Base-by-base conservation (phyloP, 352 stramenopile species). In the Pythium chondricola region DNA sequence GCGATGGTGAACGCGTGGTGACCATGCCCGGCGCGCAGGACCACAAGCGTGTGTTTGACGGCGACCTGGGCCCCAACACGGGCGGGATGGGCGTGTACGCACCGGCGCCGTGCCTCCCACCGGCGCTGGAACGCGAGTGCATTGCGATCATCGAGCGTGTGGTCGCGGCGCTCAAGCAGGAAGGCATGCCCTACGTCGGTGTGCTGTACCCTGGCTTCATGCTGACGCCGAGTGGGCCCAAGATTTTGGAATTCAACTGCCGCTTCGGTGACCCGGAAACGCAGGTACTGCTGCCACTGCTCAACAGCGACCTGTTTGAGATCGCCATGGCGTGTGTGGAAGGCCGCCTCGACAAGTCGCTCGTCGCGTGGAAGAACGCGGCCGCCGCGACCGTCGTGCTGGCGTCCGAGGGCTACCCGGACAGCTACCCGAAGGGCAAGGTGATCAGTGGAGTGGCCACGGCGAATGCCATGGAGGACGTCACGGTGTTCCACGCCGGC, bases 161-260 rank as follows among this genome's bases (percentile, higher is more conserved):
- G 10, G 76, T 96, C 33, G 69, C 66, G 4, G 78, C 80, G 2
- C 85, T 96, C 67, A 95, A 92, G 47, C 85, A 89, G 20, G 93
- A 98, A 50, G 97, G 97, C 24, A 97, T 86, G 59, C 95, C 96
- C n/a, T 99, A 98, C 71, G 86, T 98, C 18, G 97, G 97, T 39
- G 86, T 99, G 20, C 76, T 99, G 24, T 99, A 99, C 74, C 94
- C 93, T 29, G 97, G 97, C 42, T 98, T 99, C 72, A 99, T 99
- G 95, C 62, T 96, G 11, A 96, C 81, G 26, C 72, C 70, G 3
- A 78, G 44, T 1, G 85, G 83, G 14, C 95, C 96, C 4, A 97
- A 97, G 61, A 93, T 99, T 24, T 83, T 99, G 16, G 97, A 99
- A 85, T 99, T 97, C 69, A 99, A 99, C 74, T 98, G 96, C 63